Conservation (phyloP, 2,329 filamentous ascomycete genomes). For the Laburnicola sp. region DNA sequence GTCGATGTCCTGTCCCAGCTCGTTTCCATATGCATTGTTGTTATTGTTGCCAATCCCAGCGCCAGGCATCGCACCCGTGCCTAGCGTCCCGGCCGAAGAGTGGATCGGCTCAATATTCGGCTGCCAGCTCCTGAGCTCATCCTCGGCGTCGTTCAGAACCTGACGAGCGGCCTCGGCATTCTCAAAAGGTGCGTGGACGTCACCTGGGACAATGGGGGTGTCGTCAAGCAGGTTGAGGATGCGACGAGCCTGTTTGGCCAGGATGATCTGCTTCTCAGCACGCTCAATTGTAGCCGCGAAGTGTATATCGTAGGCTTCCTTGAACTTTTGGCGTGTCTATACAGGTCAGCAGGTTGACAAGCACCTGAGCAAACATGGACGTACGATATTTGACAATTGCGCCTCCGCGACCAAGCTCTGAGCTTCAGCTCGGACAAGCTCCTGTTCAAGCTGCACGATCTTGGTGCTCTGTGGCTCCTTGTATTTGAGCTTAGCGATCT, state of each 20-base stretch:
- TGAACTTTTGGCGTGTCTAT: conserved; percentile 94
- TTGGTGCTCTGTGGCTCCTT: conserved; percentile 86
- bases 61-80: conserved; percentile 51
- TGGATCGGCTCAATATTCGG: conserved; percentile 59
- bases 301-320: conserved; percentile 88
- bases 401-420: conserved; percentile 96
- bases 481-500: conserved; percentile 87
- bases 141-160: conserved; percentile 89
- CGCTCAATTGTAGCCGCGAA: conserved; percentile 91
- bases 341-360: conserved; percentile 19
- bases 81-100: conserved; percentile 53
- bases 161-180: conserved; percentile 71
- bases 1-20: conserved; percentile 17
- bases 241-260: conserved; percentile 86
- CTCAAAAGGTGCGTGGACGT: conserved; percentile 70
- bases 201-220: conserved; percentile 84
- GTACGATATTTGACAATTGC: conserved; percentile 89
- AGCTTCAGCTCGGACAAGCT: conserved; percentile 92
- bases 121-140: conserved; percentile 78
- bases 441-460: conserved; percentile 86
- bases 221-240: conserved; percentile 87
- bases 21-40: conserved; percentile 14
- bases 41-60: conserved; percentile 11
- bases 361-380: conserved; percentile 39
- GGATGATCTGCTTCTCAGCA: conserved; percentile 93